phyloP scores from a whole-genome alignment of 371 early-diverging fungal genomes.

The Smittium culicis region DNA sequence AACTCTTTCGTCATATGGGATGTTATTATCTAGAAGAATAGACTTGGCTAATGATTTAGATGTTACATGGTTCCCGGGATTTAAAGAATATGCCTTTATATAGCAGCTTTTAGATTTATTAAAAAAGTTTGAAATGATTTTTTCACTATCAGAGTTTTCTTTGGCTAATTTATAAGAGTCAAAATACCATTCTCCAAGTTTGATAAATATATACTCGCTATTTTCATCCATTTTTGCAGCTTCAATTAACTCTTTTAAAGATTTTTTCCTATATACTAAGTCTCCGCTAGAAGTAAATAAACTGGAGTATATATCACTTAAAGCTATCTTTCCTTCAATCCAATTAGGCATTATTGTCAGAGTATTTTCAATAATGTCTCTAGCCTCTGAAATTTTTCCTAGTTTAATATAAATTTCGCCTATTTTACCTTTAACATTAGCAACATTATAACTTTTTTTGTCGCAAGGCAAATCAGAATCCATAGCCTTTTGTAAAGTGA shows the following conservation, averaged over 20 bases:
- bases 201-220: not conserved
- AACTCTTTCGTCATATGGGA: not conserved
- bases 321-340: not conserved
- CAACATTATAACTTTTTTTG: not conserved
- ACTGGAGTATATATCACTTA: not conserved
- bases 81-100: not conserved
- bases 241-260: not conserved
- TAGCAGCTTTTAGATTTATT: not conserved
- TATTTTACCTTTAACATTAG: not conserved
- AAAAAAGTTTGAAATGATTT: not conserved
- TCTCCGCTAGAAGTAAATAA: not conserved
- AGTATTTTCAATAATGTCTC: not conserved
- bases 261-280: not conserved
- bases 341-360: not conserved
- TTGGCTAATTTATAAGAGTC: not conserved
- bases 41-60: not conserved
- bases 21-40: not conserved
- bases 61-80: slow-evolving; percentile 3
- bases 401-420: not conserved
- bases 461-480: not conserved
- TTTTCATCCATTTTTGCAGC: slow-evolving; percentile 8
- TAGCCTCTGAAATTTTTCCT: not conserved
- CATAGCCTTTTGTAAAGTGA: not conserved
- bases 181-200: slow-evolving; percentile 2
- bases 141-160: not conserved